Evolutionary conservation across 2,329 filamentous ascomycete genomes (phyloP), one percentile per base, ranked within the genome.

Genomic region (Emergomyces pasteurianus): DNA sequence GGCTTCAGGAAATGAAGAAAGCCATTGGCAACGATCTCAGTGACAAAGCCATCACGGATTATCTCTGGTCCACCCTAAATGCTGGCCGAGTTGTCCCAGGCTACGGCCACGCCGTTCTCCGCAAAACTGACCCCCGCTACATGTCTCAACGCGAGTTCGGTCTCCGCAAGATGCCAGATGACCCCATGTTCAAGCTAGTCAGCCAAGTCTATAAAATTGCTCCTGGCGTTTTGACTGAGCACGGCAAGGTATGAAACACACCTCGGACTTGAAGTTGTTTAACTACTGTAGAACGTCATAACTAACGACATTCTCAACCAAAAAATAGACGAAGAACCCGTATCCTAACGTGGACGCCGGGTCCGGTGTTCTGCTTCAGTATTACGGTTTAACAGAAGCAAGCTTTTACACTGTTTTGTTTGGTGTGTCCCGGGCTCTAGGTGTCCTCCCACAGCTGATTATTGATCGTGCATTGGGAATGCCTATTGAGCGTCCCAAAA

Each of bases 191-290:
- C 90, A 91, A 99, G 86, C 89, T 99, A 70, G 94, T 99, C 81
- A 95, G 89, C 85, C 94, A 99, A 83, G 94, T 99, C 71, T 99
- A 97, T 89, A 99, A 99, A 90, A 97, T 99, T 72, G 94, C 94
- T 67, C 94, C 94, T 67, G 89, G 88, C 73, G 94, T 99, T 72
- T 84, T 99, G 77, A 99, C 94, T 68, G 91, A 99, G 87, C 94
- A 99, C 83, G 94, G 94, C 82, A 99, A 99, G 90, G 77, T 50
- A 31, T 50, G 47, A 7, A 50, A 16, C 12, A 8, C 23, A 9
- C 8, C 18, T 21, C 10, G 3, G 9, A 21, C 3, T 21, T 8
- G 2, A 43, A 43, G n/a, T 23, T n/a, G n/a, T n/a, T n/a, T 18
- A 0, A 12, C 42, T 46, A 9, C 21, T 23, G 18, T 10, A 21